Base-by-base conservation (phyloP, 225 moss, liverwort and hornwort genomes). In the Polytrichum commune region DNA sequence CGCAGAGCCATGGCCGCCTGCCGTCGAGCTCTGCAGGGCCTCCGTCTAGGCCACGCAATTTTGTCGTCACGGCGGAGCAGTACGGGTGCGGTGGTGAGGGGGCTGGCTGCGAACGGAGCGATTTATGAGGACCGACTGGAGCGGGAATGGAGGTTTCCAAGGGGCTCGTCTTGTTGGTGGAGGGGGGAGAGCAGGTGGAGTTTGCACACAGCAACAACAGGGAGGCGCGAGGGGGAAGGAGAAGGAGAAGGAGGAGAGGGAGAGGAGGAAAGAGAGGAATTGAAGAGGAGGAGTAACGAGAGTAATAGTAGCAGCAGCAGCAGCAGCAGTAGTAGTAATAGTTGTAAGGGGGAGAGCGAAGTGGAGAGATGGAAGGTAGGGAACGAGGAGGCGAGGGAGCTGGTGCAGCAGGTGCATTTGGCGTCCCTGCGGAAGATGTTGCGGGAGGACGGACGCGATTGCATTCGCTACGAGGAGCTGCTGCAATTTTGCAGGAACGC, bases 361-460 rank as follows among this genome's bases (percentile, higher is more conserved):
- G 55, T 7, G 53, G 67, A 3, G 55, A 7, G 7, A 8, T 24
- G 19, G 27, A 76, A 63, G 67, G 72, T 87, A 32, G 69, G 32
- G 63, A 89, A 79, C 27, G 74, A 74, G 63, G 96, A 97, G 72
- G 81, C 90, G 62, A 80, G 90, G 66, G 84, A 91, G 67, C 81
- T 97, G 33, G 77, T 98, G 66, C 77, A 78, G 75, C 94, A 98
- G 24, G 97, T 98, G 64, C 94, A 95, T 77, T 71, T 83, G 24
- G 81, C 85, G 33, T 83, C 90, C 19, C 64, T 98, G 69, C 88
- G 78, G 77, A 90, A 84, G 73, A 80, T 78, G 20, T 55, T 98
- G 18, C 76, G 74, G 25, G 68, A 75, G 2, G 97, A 98, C 74
- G 18, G 70, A 13, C 90, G 97, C 29, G 97, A 98, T 54, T 88